Conservation (phyloP, 257 asterid species). For the Nicotiana tabacum region DNA sequence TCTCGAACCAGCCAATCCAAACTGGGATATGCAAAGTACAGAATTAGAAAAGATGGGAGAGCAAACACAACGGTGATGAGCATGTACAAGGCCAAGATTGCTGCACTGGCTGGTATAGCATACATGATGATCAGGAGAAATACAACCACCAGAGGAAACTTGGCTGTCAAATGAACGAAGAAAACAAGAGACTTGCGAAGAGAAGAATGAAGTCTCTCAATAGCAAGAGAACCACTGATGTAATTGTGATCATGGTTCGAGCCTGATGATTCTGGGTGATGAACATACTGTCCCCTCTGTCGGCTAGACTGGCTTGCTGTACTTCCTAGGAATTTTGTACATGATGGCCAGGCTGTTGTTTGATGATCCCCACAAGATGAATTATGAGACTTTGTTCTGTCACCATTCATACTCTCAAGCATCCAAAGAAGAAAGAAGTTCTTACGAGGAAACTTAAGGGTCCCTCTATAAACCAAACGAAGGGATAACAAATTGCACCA, state of each 20-base stretch:
- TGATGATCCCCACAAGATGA: slow-evolving; percentile 47
- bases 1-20: slow-evolving; percentile 96
- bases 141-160: slow-evolving; percentile 76
- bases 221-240: slow-evolving; percentile 26
- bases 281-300: slow-evolving; percentile 34
- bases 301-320: slow-evolving; percentile 23
- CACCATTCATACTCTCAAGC: slow-evolving; percentile 96
- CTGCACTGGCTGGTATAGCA: slow-evolving; percentile 89
- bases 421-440: slow-evolving; percentile 96
- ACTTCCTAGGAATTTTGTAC: slow-evolving; percentile 29
- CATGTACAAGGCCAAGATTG: slow-evolving; percentile 68
- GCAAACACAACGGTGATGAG: slow-evolving; percentile 73
- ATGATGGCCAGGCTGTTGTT: slow-evolving; percentile 46
- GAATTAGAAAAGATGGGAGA: slow-evolving; percentile 73
- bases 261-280: slow-evolving; percentile 39
- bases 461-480: slow-evolving; percentile 72
- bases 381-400: slow-evolving; percentile 60
- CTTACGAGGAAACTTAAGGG: slow-evolving; percentile 79
- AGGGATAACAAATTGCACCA: slow-evolving; percentile 85
- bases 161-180: slow-evolving; percentile 74
- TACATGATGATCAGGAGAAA: slow-evolving; percentile 69
- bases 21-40: slow-evolving; percentile 90
- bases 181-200: slow-evolving; percentile 53
- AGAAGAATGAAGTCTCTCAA: slow-evolving; percentile 58
- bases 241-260: slow-evolving; percentile 29